A percentile compares a stretch with the other conserved stretches of the same genome.
phyloP scores from a whole-genome alignment of 768 basidiomycete genomes.

The Trametes cubensis region DNA sequence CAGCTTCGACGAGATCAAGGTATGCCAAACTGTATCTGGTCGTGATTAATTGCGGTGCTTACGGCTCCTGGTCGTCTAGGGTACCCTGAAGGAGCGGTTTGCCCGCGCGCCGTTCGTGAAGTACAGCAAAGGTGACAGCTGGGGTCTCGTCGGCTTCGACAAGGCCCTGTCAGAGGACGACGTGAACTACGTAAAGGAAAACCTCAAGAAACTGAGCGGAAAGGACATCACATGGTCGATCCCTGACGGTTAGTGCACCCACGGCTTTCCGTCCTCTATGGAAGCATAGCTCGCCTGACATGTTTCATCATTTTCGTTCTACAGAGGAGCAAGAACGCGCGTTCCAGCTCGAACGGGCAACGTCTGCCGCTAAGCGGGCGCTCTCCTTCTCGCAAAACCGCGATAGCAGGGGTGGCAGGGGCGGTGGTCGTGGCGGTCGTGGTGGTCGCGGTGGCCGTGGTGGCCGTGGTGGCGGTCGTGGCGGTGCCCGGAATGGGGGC shows the following conservation, averaged over 20 bases:
- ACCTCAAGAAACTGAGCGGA: conserved; percentile 64
- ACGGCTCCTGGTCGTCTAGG: conserved; percentile 33
- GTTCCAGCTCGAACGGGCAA: conserved; percentile 76
- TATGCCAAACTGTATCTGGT: conserved; percentile 14
- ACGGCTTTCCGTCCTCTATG: neutral
- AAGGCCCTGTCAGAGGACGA: conserved; percentile 74
- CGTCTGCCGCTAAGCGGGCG: conserved; percentile 59
- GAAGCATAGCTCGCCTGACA: conserved; percentile 9
- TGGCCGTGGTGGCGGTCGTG: conserved; percentile 37
- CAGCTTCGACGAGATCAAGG: conserved; percentile 65
- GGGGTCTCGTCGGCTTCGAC: conserved; percentile 57
- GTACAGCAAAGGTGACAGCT: conserved; percentile 47
- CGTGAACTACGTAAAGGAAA: conserved; percentile 66
- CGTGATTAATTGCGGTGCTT: neutral
- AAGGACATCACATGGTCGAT: conserved; percentile 66
- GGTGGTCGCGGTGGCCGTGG: conserved; percentile 47
- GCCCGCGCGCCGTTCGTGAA: conserved; percentile 51
- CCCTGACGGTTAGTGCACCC: conserved; percentile 53
- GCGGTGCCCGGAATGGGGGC: conserved; percentile 35
- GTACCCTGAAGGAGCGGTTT: conserved; percentile 51
- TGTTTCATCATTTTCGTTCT: neutral
- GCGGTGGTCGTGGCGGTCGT: conserved; percentile 46
- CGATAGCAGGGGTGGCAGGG: conserved; percentile 49
- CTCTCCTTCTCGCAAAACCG: conserved; percentile 42
- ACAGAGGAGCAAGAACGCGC: conserved; percentile 72